Base-by-base conservation (phyloP, 352 stramenopile species). In the Pythium coloratum region DNA sequence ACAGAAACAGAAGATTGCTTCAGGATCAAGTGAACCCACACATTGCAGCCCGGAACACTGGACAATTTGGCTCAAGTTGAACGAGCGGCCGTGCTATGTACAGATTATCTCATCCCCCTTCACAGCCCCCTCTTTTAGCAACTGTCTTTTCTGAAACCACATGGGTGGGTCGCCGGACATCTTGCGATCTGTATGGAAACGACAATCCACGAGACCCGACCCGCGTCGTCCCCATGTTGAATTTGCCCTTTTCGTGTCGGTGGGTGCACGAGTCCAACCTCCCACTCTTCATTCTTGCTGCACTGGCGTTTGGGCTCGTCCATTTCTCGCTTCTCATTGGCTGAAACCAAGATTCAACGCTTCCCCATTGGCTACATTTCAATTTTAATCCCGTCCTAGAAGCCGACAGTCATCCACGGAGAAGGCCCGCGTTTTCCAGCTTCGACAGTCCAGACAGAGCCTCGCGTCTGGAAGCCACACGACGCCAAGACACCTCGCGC, bases 281-380 rank as follows among this genome's bases (percentile, higher is more conserved):
- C 64, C 56, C 65, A 67, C 58, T 59, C 65, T 70, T 70, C 36
- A 26, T 13, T 20, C 10, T 44, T 10, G 6, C 50, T n/a, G 54
- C 55, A 34, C 63, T 70, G 58, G 59, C 40, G 50, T 64, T 54
- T 50, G 49, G 58, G 24, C 51, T 33, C 1, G 2, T 10, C 5
- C 9, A 49, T n/a, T 47, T 14, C 36, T 34, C 13, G 6, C 18
- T 26, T 66, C 14, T 65, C 13, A 72, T 72, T 72, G 66, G 59
- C 57, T 61, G 32, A 65, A 72, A 72, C 54, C n/a, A 46, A 72
- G 66, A 72, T 72, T 67, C 66, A 68, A 62, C 59, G 12, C 1
- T 36, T n/a, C 44, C 3, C 42, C 1, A 72, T 72, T 72, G 66
- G 66, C 18, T 57, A 6, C 34, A 71, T 54, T 14, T 7, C 13